Evolutionary conservation across 768 basidiomycete species (phyloP).

Genomic region (Auricularia sp.): DNA sequence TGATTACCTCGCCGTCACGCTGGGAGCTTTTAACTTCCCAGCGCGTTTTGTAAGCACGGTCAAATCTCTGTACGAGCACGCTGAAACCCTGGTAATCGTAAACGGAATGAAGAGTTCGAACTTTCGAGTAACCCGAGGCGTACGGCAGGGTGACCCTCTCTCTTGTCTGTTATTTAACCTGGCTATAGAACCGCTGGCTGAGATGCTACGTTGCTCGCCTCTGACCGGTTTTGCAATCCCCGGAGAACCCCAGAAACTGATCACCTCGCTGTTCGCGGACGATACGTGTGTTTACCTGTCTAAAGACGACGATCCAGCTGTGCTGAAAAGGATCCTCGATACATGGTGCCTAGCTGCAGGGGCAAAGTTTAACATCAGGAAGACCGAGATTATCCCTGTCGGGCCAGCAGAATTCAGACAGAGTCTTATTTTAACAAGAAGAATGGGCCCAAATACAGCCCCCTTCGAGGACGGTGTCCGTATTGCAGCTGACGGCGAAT

Average conservation of each 20-base stretch:
- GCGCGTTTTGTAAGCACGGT: conserved; percentile 15
- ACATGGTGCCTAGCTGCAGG: conserved; percentile 32
- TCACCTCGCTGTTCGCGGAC: conserved; percentile 25
- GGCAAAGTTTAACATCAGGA: conserved; percentile 32
- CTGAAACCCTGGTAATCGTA: conserved; percentile 22
- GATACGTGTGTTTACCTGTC: conserved; percentile 30
- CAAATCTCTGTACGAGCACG: conserved; percentile 19
- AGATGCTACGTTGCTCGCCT: conserved; percentile 18
- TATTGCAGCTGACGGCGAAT: conserved; percentile 20
- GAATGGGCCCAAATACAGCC: background rate
- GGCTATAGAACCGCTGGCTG: conserved; percentile 30
- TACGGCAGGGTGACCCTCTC: conserved; percentile 29
- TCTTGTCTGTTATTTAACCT: conserved; percentile 31
- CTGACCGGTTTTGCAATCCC: conserved; percentile 14
- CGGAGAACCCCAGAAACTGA: conserved; percentile 3
- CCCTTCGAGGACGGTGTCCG: conserved; percentile 13
- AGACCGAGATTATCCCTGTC: conserved; percentile 30
- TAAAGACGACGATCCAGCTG: conserved; percentile 17
- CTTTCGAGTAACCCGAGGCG: conserved; percentile 22
- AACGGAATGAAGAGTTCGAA: conserved; percentile 20
- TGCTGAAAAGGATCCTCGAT: conserved; percentile 19
- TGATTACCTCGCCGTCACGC: conserved; percentile 9
- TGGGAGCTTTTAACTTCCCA: conserved; percentile 7
- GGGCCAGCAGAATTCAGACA: conserved; percentile 16
- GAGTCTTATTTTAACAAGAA: background rate